Conservation (phyloP, 2,329 filamentous ascomycete species). For the Ophiostoma sp. region DNA sequence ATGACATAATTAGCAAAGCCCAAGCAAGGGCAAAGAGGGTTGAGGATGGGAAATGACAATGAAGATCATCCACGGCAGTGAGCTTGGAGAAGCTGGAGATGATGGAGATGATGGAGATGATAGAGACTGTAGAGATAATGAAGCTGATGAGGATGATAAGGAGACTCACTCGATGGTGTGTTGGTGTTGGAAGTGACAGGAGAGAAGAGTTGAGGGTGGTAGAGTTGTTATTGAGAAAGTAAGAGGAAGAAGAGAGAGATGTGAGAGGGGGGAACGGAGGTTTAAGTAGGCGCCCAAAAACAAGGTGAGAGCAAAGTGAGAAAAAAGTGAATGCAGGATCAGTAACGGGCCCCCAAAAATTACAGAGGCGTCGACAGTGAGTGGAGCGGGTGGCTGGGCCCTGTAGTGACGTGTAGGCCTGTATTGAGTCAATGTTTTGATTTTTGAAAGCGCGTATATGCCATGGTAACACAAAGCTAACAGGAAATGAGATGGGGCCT, state of each 20-base stretch:
- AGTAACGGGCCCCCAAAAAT: background rate
- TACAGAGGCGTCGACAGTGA: no score
- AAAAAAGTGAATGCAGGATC: background rate
- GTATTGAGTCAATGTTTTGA: no score
- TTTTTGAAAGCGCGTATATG: background rate
- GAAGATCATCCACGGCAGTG: background rate
- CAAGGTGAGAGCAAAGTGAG: background rate
- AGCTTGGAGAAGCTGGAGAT: no score
- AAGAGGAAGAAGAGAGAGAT: background rate
- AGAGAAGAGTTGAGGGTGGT: background rate
- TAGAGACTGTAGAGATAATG: background rate
- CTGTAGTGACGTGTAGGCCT: no score
- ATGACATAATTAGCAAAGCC: background rate
- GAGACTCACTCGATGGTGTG: background rate
- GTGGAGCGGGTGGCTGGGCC: no score
- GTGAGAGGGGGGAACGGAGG: background rate
- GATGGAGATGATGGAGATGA: background rate
- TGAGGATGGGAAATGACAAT: background rate
- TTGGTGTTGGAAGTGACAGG: background rate
- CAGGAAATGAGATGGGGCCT: background rate
- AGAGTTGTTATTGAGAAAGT: background rate
- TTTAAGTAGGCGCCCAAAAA: background rate
- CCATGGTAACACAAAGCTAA: background rate
- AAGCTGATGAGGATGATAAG: background rate
- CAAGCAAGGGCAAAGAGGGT: background rate